Evolutionary conservation across 306 rosid species (phyloP).

Genomic region (Cucumis cinereus): DNA sequence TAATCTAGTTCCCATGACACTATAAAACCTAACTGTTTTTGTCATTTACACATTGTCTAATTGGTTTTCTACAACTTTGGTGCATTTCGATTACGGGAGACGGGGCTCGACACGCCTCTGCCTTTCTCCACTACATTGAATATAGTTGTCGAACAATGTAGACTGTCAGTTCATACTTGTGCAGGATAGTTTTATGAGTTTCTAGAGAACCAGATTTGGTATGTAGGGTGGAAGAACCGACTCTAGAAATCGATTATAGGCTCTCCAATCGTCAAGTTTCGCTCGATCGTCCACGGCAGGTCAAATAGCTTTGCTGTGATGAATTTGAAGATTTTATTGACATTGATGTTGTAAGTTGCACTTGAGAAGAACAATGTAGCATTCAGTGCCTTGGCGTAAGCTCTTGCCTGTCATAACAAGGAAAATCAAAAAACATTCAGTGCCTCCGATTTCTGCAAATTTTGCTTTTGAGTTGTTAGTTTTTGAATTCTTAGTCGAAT

Average conservation of each 20-base stretch:
- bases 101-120: conserved; percentile 34
- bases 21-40: not conserved
- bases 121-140: conserved; percentile 30
- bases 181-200: not conserved
- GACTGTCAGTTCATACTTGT: not conserved
- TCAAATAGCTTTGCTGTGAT: conserved; percentile 90
- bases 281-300: conserved; percentile 85
- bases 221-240: not conserved
- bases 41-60: not conserved
- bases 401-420: conserved; percentile 56
- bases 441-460: too few species aligned
- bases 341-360: conserved; percentile 89
- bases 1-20: not conserved
- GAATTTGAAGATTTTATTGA: conserved; percentile 93
- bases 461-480: too few species aligned
- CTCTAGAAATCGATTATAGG: conserved; percentile 83
- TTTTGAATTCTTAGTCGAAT: too few species aligned
- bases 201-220: not conserved
- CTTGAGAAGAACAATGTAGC: conserved; percentile 90
- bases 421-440: too few species aligned
- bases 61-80: not conserved
- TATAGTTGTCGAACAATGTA: not conserved
- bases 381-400: conserved; percentile 72
- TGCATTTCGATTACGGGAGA: conserved; percentile 2
- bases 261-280: conserved; percentile 80